Conservation (phyloP, 495 filamentous ascomycete genomes). For the Penicillium lagena region DNA sequence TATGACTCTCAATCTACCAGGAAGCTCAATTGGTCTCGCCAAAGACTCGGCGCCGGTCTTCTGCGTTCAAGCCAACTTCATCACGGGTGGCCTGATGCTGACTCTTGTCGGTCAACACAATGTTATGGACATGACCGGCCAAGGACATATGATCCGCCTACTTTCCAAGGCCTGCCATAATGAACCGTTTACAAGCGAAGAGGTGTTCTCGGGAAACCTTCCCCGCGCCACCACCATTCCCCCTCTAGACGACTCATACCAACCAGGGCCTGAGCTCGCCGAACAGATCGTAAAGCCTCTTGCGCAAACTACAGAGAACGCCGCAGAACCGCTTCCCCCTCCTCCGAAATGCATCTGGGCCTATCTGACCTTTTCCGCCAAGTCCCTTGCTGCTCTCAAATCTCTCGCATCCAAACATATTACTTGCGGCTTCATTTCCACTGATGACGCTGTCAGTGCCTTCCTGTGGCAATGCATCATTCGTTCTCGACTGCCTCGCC, state of each 20-base stretch:
- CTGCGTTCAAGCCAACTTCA: conserved; percentile 46
- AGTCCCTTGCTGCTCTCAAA: conserved; percentile 35
- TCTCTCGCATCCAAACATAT: conserved; percentile 22
- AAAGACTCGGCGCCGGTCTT: conserved; percentile 36
- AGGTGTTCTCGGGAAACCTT: conserved; percentile 40
- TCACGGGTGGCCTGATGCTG: conserved; percentile 42
- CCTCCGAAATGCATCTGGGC: conserved; percentile 29
- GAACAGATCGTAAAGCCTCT: conserved; percentile 22
- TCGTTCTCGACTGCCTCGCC: conserved; percentile 33
- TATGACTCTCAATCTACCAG: conserved; percentile 31
- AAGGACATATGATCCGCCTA: conserved; percentile 41
- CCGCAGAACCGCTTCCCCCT: conserved; percentile 2
- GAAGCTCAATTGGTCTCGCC: conserved; percentile 4
- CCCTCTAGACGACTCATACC: conserved; percentile 27
- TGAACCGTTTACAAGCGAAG: conserved; percentile 36
- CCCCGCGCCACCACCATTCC: conserved; percentile 34
- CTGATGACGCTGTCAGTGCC: conserved; percentile 48
- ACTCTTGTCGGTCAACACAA: conserved; percentile 43
- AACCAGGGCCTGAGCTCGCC: conserved; percentile 22
- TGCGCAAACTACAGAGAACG: neutral
- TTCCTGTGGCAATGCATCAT: conserved; percentile 48
- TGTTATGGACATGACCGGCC: conserved; percentile 48
- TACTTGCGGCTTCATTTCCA: conserved; percentile 31
- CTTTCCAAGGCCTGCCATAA: conserved; percentile 47
- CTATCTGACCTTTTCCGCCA: conserved; percentile 31